Base-by-base conservation (phyloP, 2,329 filamentous ascomycete genomes). In the Trichoderma pleuroti region DNA sequence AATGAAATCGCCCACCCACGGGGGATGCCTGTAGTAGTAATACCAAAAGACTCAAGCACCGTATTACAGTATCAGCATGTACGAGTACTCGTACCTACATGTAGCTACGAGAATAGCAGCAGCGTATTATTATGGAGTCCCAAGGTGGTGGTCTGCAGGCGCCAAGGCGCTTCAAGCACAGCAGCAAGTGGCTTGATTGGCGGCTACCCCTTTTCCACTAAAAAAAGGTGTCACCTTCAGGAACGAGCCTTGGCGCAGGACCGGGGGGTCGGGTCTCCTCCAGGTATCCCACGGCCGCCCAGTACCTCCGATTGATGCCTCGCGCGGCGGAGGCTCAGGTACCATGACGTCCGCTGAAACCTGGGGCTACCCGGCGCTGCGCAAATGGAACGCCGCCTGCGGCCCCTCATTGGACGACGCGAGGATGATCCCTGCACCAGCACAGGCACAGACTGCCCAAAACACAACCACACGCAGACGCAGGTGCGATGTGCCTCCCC, bases 151-250 rank as follows among this genome's bases (percentile, higher is more conserved):
- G 30, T 42, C 54, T 59, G 59, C 67, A 52, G 46, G 42, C 67
- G 42, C 59, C 46, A 63, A 70, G 67, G 65, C 54, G 30, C 54
- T 67, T 67, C 34, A 30, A 52, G 56, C 56, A 32, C 12, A 9
- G 39, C 28, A 65, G 28, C 14, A 54, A 60, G 66, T 46, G 39
- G 66, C 54, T 46, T 70, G 66, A 69, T 69, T 70, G 67, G 67
- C 57, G 67, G 46, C 69, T 70, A 49, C 69, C 69, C 69, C 69
- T 70, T 70, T 70, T 65, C 32, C 54, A 64, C 62, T 65, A 65
- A 57, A 54, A 57, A 60, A 63, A 54, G 70, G n/a, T 69, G 65
- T 71, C 70, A 69, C 63, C 63, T 59, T 69, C 70, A 71, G 70
- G 70, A 68, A 71, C 70, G 65, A 67, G 65, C 62, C 70, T 68